Evolutionary conservation across 2,329 filamentous ascomycete species (phyloP).

Genomic region (Lachnum nothofagi): DNA sequence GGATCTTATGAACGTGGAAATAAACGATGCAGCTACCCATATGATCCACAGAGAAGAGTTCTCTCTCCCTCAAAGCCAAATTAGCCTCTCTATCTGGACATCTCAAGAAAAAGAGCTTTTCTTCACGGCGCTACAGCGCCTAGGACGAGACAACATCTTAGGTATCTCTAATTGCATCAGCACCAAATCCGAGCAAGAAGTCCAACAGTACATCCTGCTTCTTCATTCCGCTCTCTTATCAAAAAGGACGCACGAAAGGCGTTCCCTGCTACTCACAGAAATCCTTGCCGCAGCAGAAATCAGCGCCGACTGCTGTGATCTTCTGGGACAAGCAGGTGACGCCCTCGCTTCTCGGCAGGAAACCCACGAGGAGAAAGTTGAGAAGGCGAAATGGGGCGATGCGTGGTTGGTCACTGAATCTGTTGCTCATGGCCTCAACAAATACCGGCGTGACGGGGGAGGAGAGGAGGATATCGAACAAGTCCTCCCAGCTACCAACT

Average conservation of each 20-base stretch:
- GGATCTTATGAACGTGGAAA: conserved; percentile 50
- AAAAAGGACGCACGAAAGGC: conserved; percentile 16
- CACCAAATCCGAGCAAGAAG: conserved; percentile 70
- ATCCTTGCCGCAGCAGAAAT: conserved; percentile 71
- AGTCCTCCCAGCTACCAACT: conserved; percentile 44
- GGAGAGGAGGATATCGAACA: conserved; percentile 28
- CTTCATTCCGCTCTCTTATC: conserved; percentile 46
- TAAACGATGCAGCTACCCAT: conserved; percentile 45
- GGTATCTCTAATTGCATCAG: conserved; percentile 59
- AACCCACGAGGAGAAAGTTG: conserved; percentile 53
- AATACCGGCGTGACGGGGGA: conserved; percentile 14
- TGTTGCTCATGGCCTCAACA: conserved; percentile 19
- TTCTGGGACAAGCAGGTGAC: conserved; percentile 65
- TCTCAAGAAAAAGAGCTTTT: conserved; percentile 64
- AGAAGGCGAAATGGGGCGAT: conserved; percentile 55
- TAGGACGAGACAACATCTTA: conserved; percentile 57
- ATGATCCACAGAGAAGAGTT: conserved; percentile 28
- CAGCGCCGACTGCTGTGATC: conserved; percentile 56
- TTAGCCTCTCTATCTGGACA: conserved; percentile 69
- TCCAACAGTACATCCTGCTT: conserved; percentile 62
- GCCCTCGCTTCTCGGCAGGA: conserved; percentile 61
- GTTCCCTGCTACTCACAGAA: conserved; percentile 45
- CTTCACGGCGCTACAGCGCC: conserved; percentile 59
- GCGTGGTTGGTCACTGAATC: conserved; percentile 58
- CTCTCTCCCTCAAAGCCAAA: conserved; percentile 45